Base-by-base conservation (phyloP, 225 moss, liverwort and hornwort species). In the Physcomitrium patens region DNA sequence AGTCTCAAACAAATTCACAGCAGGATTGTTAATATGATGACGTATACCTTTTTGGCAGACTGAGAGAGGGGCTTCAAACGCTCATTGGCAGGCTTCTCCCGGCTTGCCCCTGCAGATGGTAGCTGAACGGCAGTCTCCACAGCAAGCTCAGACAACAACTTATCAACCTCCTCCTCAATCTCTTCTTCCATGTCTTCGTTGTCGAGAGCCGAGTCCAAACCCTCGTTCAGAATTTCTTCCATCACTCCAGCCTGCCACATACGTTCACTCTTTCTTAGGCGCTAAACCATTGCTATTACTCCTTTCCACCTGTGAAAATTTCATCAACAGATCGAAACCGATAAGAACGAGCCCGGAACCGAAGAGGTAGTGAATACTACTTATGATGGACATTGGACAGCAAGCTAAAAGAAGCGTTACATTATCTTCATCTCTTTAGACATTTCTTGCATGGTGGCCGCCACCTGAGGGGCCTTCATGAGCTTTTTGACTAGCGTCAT, bases 401-500 rank as follows among this genome's bases (percentile, higher is more conserved):
- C 31, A 37, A 37, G 4, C 31, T 37, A 55, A 55, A 45, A 74
- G 45, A 60, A 55, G 26, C 17, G 7, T 53, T 15, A 60, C 71
- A 24, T 67, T 60, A 94, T 97, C 94, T 93, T 93, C 97, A 94
- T 90, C 84, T 94, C 94, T 56, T 89, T 91, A 2, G 93, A 91
- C 42, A 97, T 80, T 67, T 97, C 97, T 82, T 94, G 97, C 94
- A 94, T 94, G 24, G 92, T 87, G 65, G 91, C 88, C 52, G 97
- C 90, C 64, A 97, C 87, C 84, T 94, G 93, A 13, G 97, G 97
- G 52, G 93, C 97, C 81, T 93, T 99, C 81, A 95, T 77, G 42
- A 99, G 93, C 53, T 93, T 93, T 72, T 99, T 99, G 56, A 95
- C 93, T 42, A 99, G 84, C 73, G 85, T 91, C 93, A 95, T 90